Evolutionary conservation across 805 yeast species (phyloP).

Genomic region (Yarrowia sp.): DNA sequence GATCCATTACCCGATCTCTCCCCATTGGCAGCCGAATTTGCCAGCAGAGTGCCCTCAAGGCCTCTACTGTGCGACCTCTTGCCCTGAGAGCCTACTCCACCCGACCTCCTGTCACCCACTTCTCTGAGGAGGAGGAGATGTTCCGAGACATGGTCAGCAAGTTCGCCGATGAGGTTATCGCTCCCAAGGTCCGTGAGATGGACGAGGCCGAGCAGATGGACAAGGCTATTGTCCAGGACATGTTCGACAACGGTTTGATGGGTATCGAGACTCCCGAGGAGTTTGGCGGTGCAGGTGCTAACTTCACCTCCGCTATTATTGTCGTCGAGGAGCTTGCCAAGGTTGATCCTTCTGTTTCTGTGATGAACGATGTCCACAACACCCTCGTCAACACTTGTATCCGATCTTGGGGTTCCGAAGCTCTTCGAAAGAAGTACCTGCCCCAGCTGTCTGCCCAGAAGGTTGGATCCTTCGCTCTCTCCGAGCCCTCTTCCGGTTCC

Average conservation of each 20-base stretch:
- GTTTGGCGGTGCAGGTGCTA: conserved; percentile 56
- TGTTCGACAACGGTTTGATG: conserved; percentile 55
- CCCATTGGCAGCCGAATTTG: conserved; percentile 23
- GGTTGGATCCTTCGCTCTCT: conserved; percentile 53
- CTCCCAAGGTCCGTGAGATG: conserved; percentile 53
- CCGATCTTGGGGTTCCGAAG: conserved; percentile 52
- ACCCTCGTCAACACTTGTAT: conserved; percentile 55
- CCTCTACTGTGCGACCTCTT: conserved; percentile 13
- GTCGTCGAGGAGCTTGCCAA: conserved; percentile 56
- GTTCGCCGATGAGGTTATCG: conserved; percentile 53
- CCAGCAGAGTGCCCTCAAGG: conserved; percentile 36
- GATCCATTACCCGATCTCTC: conserved; percentile 31
- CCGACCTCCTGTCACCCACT: conserved; percentile 41
- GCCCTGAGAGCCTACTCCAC: conserved; percentile 38
- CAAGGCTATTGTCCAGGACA: conserved; percentile 46
- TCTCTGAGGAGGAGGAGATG: conserved; percentile 55
- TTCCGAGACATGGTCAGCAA: conserved; percentile 53
- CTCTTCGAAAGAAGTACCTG: conserved; percentile 52
- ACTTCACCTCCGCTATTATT: conserved; percentile 55
- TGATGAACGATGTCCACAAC: conserved; percentile 56
- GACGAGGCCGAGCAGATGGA: conserved; percentile 52
- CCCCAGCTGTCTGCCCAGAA: conserved; percentile 51
- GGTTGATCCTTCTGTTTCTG: conserved; percentile 55
- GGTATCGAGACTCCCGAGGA: conserved; percentile 58
- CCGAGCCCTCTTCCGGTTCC: conserved; percentile 54